phyloP scores from a whole-genome alignment of 371 early-diverging fungal genomes.

The Mortierella sp. region DNA sequence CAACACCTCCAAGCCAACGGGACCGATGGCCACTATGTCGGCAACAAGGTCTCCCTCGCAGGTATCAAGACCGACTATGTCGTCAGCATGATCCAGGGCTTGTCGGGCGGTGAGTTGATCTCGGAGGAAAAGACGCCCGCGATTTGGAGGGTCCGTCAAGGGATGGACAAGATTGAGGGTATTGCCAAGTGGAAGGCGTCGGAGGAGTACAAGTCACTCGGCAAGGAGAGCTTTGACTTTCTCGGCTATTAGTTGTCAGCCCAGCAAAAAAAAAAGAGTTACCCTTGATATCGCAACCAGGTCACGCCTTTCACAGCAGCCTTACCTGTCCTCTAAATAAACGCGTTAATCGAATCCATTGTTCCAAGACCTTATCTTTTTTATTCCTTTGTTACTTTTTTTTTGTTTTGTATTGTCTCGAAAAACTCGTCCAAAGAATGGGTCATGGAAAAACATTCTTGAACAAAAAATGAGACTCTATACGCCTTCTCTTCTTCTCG shows the following conservation, averaged over 20 bases:
- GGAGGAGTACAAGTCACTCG: conserved; percentile 23
- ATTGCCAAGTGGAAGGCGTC: conserved; percentile 8
- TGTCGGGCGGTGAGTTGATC: conserved; percentile 8
- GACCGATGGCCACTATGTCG: conserved; percentile 43
- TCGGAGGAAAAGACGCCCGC: conserved; percentile 23
- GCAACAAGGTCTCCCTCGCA: conserved; percentile 18
- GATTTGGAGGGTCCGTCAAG: conserved; percentile 16
- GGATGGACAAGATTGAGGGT: not conserved
- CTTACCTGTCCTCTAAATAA: too few species aligned
- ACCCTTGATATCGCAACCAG: too few species aligned
- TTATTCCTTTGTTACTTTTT: too few species aligned
- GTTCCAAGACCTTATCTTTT: too few species aligned
- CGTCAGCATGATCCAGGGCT: conserved; percentile 2
- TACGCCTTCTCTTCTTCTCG: too few species aligned
- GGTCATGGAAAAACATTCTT: too few species aligned
- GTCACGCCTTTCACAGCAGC: too few species aligned
- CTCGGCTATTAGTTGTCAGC: conserved; percentile 4
- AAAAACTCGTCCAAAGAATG: too few species aligned
- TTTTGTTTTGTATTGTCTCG: too few species aligned
- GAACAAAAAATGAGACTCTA: too few species aligned
- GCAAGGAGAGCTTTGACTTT: conserved; percentile 6
- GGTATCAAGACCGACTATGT: conserved; percentile 16
- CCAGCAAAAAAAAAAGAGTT: too few species aligned
- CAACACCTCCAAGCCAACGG: conserved; percentile 20
- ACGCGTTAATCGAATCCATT: too few species aligned